Evolutionary conservation across 2,329 filamentous ascomycete species (phyloP).

Genomic region (Ophiostoma angusticollis): DNA sequence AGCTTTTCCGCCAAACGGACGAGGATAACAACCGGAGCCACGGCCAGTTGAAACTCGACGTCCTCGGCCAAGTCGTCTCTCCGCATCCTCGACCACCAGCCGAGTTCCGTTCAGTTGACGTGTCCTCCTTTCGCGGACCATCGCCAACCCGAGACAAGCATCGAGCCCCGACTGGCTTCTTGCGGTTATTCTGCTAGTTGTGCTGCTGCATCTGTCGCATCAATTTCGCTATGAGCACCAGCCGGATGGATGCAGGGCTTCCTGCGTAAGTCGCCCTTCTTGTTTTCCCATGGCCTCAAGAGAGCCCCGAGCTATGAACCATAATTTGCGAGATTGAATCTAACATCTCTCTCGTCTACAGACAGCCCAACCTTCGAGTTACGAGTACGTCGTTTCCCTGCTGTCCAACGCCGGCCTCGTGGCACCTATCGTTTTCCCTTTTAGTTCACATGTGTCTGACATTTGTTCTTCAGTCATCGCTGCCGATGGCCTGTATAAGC

Average conservation of each 20-base stretch:
- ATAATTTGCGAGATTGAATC: too few species aligned
- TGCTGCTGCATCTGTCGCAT: background rate
- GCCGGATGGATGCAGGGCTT: constrained; percentile 46
- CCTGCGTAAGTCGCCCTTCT: constrained; percentile 40
- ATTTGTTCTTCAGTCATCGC: constrained; percentile 66
- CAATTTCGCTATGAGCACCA: constrained; percentile 28
- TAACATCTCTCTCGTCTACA: constrained; percentile 21
- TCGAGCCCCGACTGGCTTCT: too few species aligned
- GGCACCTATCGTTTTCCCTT: too few species aligned
- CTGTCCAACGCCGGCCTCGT: constrained; percentile 11
- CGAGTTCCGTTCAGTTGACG: too few species aligned
- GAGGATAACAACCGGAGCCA: too few species aligned
- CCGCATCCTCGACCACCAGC: too few species aligned
- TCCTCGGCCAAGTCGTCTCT: too few species aligned
- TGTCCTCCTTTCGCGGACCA: too few species aligned
- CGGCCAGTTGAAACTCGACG: too few species aligned
- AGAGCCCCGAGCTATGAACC: too few species aligned
- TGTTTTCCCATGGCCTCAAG: background rate
- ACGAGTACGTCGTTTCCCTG: constrained; percentile 55
- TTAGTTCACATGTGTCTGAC: background rate
- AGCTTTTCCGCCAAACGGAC: too few species aligned
- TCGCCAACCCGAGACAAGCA: too few species aligned
- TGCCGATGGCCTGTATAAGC: constrained; percentile 95
- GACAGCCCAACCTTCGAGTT: constrained; percentile 78
- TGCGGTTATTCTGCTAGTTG: background rate